These are phyloP conservation scores for Triglochin maritima DNA, from an alignment of 106 monocot species.

Conservation along the genomic window DNA sequence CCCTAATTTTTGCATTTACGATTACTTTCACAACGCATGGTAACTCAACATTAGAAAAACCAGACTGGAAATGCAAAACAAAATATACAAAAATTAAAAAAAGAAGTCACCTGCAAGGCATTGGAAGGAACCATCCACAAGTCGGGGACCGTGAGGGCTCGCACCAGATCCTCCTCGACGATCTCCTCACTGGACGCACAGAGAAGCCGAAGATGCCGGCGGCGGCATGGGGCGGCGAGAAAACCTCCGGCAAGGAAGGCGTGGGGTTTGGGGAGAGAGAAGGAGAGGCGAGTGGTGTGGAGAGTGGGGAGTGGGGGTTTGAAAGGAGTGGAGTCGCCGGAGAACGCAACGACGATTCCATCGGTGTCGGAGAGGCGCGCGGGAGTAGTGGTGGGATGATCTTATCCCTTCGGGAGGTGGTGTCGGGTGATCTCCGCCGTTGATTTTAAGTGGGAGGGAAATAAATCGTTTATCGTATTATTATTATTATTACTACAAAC, in stretches of 20 bases:
- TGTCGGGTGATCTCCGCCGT: not conserved
- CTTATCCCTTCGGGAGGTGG: not conserved
- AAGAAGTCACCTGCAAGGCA: slow-evolving; percentile 1
- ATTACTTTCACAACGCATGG: too few relatives aligned
- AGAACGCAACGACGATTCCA: not conserved
- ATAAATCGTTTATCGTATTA: too few relatives aligned
- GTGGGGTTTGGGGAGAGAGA: not conserved
- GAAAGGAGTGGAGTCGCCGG: not conserved
- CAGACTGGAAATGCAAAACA: not conserved
- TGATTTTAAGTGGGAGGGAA: not conserved
- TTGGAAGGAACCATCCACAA: slow-evolving; percentile 5
- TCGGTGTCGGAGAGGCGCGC: not conserved
- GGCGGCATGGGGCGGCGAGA: not conserved
- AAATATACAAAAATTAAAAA: not conserved
- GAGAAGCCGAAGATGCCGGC: not conserved
- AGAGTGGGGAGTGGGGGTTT: not conserved
- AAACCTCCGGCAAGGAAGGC: not conserved
- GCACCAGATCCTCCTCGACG: not conserved
- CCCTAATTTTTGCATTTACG: too few relatives aligned
- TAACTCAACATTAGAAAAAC: too few relatives aligned
- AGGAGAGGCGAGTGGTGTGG: too few relatives aligned
- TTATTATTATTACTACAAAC: too few relatives aligned
- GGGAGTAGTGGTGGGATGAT: not conserved
- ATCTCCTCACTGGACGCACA: not conserved
- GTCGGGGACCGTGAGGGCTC: slow-evolving; percentile 7